Evolutionary conservation across 148 eudicot species (phyloP), one percentile per base, ranked within the genome.

Genomic region (Arbutus unedo): DNA sequence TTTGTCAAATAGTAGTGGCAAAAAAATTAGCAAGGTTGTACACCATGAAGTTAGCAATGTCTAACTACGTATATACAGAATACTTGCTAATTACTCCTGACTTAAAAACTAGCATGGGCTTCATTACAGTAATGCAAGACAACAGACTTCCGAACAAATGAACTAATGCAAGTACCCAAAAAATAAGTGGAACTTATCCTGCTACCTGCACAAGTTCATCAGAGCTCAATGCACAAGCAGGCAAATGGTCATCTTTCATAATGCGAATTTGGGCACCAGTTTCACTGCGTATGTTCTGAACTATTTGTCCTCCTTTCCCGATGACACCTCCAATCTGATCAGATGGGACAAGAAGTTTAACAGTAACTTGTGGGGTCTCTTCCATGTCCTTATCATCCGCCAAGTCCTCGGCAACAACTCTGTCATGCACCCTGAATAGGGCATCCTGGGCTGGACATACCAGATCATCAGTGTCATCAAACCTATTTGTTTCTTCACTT

Each of bases 261-360:
- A 97, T 97, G 53, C 98, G 97, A 83, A 97, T 85, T 86, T 94
- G 97, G 64, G 99, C 95, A 84, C 97, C 98, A 60, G 97, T 90
- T 41, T 97, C 99, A 84, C 91, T 93, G 8, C 97, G 96, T 57
- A 97, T 94, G 60, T 56, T 87, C 75, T 94, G 97, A 76, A 97
- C 96, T 54, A 93, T 94, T 82, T 93, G 93, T 59, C 99, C 99
- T 53, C 99, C 99, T 91, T 97, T 97, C 77, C 99, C 99, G 82
- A 97, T 92, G 84, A 94, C 78, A 86, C 99, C 92, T 21, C 99
- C 98, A 85, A 97, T 97, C 87, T 97, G 99, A 94, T 97, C 99
- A 57, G 96, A 90, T 3, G 97, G 95, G 51, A 97, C 98, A 77
- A 97, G 92, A 85, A 97, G 90, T 60, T 94, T 87, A 41, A 87